Conservation (phyloP, 106 monocot genomes). For the Platanthera guangdongensis region DNA sequence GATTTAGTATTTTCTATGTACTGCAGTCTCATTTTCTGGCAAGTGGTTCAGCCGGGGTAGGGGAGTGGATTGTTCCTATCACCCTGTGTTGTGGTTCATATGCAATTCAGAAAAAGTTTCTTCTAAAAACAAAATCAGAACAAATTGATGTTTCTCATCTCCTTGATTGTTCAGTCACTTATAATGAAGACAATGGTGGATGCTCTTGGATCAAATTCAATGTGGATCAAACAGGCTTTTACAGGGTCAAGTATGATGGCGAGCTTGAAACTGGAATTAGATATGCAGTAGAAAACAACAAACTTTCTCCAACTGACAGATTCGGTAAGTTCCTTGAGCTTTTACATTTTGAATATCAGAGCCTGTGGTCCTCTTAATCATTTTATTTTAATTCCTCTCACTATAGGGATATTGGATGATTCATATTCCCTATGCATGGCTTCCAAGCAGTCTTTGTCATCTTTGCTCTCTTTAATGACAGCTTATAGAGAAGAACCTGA, state of each 20-base stretch:
- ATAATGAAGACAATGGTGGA: constrained; percentile 17
- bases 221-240: constrained; percentile 88
- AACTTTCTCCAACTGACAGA: constrained; percentile 69
- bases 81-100: constrained; percentile 69
- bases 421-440: constrained; percentile 73
- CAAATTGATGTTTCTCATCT: constrained; percentile 42
- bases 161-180: constrained; percentile 12
- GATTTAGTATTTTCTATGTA: constrained; percentile 9
- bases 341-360: not conserved
- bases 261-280: constrained; percentile 59
- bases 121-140: constrained; percentile 56
- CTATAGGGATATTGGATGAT: constrained; percentile 82
- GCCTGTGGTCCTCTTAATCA: not conserved
- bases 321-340: constrained; percentile 43
- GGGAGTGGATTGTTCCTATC: constrained; percentile 90
- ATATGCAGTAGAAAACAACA: constrained; percentile 61
- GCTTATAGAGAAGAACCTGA: constrained; percentile 71
- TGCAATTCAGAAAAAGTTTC: constrained; percentile 43
- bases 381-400: constrained; percentile 1
- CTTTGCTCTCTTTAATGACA: constrained; percentile 58
- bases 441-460: constrained; percentile 64
- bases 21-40: constrained; percentile 79
- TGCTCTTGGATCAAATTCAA: constrained; percentile 79
- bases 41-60: constrained; percentile 61
- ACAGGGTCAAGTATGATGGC: constrained; percentile 86